Evolutionary conservation across 148 eudicot genomes (phyloP), one percentile per base, ranked within the genome.

Genomic region (Cornus florida): DNA sequence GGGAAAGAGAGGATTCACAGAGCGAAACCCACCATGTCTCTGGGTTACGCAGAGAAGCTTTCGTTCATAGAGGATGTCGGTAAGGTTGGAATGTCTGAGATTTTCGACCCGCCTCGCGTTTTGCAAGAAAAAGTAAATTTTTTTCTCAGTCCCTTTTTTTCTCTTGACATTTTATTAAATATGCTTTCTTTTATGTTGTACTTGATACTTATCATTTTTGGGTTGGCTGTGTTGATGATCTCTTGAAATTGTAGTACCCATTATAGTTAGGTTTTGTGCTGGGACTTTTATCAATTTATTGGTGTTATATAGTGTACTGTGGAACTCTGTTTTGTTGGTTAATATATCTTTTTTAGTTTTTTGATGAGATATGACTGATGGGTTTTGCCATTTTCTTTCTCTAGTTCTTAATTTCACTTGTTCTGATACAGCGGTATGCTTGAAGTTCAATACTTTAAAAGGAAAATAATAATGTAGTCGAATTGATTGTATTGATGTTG

Each of bases 21-120:
- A 72, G 75, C 75, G 13, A 17, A 73, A 31, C 75, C 8, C 39
- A 20, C 31, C 32, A 81, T 93, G 97, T 93, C 97, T 77, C 81
- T 93, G 75, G 97, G 97, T 11, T 93, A 91, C 60, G 97, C 97
- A 32, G 89, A 93, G 89, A 93, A 93, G 87, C 94, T 93, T 69
- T 93, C 97, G 0, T 86, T 74, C 84, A 93, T 84, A 83, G 97
- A 93, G 82, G 94, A 93, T 87, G 97, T 93, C 73, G 97, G 93
- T 71, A 85, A 86, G 35, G 94, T 93, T 79, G 97, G 97, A 83
- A 91, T 93, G 97, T 62, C 89, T 33, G 97, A 91, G 78, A 79
- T 87, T 79, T 91, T 93, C 74, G 94, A 93, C 87, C 70, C 93
- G 69, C 82, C 92, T 75, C 83, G 48, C 71, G 65, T 87, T 85